Conservation (phyloP, 805 yeast genomes). For the Saturnispora mendoncae region DNA sequence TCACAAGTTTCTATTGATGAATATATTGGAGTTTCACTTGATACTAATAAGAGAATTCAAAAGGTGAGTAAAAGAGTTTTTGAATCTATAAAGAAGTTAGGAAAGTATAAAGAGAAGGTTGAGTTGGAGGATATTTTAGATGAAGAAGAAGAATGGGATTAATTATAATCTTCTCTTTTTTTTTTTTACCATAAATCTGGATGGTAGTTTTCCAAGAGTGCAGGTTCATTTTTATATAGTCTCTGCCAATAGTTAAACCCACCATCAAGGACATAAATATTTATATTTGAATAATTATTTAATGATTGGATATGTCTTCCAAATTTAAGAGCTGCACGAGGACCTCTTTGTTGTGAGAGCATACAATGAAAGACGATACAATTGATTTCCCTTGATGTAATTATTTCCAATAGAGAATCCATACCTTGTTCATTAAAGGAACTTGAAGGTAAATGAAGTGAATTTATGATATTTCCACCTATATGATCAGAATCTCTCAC, state of each 20-base stretch:
- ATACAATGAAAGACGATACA: constrained; percentile 86
- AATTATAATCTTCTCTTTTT: background rate
- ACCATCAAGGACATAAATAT: constrained; percentile 66
- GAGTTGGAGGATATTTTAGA: constrained; percentile 5
- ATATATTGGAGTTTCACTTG: constrained; percentile 55
- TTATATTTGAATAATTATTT: constrained; percentile 25
- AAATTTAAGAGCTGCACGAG: constrained; percentile 66
- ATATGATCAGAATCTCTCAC: constrained; percentile 77
- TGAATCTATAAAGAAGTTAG: constrained; percentile 46
- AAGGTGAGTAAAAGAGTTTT: constrained; percentile 53
- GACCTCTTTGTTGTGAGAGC: constrained; percentile 86
- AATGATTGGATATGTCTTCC: constrained; percentile 32
- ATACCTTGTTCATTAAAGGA: constrained; percentile 30
- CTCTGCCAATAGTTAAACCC: constrained; percentile 85
- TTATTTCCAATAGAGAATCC: constrained; percentile 27
- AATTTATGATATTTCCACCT: constrained; percentile 62
- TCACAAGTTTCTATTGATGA: constrained; percentile 52
- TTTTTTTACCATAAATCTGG: constrained; percentile 30
- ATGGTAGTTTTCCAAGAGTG: constrained; percentile 55
- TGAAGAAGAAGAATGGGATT: constrained; percentile 1
- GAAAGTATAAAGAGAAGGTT: constrained; percentile 12
- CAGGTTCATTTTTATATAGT: constrained; percentile 55
- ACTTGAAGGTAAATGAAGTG: constrained; percentile 48
- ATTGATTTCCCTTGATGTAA: constrained; percentile 27
- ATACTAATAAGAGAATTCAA: constrained; percentile 37